These are phyloP conservation scores for Serendipita vermifera DNA, from an alignment of 768 basidiomycete species.

Conservation along the genomic window DNA sequence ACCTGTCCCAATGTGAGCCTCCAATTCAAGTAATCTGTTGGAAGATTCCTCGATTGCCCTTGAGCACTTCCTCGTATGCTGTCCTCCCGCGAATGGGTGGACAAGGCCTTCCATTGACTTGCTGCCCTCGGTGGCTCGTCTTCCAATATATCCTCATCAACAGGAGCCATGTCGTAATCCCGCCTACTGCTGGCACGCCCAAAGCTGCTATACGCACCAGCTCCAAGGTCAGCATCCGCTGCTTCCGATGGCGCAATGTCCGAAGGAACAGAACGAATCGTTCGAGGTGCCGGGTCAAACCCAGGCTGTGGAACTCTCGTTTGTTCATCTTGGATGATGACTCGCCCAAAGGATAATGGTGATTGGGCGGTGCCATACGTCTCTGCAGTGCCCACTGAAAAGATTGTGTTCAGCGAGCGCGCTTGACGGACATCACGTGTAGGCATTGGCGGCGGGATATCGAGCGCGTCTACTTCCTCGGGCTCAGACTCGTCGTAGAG, in stretches of 20 bases:
- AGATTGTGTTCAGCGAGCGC: constrained; percentile 2
- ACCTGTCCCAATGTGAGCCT: constrained; percentile 5
- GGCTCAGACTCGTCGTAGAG: not conserved
- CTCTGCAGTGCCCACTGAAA: constrained; percentile 5
- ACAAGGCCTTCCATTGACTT: not conserved
- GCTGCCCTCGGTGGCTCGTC: constrained; percentile 8
- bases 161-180: not conserved
- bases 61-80: not conserved
- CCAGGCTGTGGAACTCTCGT: not conserved
- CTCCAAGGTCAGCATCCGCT: not conserved
- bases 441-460: constrained; percentile 2
- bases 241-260: constrained; percentile 7
- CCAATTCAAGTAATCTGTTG: too few relatives aligned
- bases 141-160: not conserved
- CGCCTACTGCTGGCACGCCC: not conserved
- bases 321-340: not conserved
- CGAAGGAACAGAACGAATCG: constrained; percentile 3
- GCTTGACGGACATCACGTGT: constrained; percentile 1
- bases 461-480: not conserved
- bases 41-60: too few relatives aligned
- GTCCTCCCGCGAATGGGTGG: not conserved
- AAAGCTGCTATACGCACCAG: not conserved
- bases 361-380: constrained; percentile 2
- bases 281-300: constrained; percentile 3
- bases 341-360: not conserved